Percentiles rank a stretch among this genome's conserved stretches.
These are phyloP conservation scores for Paspalum vaginatum DNA, from an alignment of 176 grass and related monocot genomes.

Conservation along the genomic window DNA sequence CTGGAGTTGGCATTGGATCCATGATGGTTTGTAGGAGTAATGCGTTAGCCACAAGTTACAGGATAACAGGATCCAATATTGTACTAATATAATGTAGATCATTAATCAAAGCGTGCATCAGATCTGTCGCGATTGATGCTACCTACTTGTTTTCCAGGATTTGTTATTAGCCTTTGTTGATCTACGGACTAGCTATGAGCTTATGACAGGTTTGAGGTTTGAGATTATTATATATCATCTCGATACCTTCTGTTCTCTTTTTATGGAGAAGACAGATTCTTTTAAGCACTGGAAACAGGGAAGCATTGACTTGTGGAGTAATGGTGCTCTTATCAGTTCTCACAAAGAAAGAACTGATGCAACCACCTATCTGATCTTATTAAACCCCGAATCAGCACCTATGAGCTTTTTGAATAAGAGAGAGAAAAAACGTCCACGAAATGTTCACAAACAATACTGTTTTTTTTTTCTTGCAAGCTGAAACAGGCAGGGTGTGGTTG, in stretches of 20 bases:
- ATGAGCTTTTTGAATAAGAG: background rate
- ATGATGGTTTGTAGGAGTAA: background rate
- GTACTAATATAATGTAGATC: background rate
- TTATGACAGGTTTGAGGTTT: background rate
- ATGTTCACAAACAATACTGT: background rate
- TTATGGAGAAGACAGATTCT: background rate
- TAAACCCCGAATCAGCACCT: background rate
- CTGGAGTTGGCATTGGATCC: slow-evolving; percentile 7
- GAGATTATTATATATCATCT: slow-evolving; percentile 1
- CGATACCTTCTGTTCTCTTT: background rate
- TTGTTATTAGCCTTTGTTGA: background rate
- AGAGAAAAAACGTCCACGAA: background rate
- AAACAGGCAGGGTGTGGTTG: background rate
- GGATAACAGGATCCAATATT: slow-evolving; percentile 9
- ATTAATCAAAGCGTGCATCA: background rate
- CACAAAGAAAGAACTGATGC: background rate
- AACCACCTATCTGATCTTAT: background rate
- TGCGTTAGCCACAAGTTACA: slow-evolving; percentile 12
- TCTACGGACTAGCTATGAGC: background rate
- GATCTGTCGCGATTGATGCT: slow-evolving; percentile 28
- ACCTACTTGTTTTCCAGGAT: background rate
- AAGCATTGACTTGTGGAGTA: background rate
- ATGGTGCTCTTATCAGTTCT: background rate
- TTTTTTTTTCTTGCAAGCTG: background rate
- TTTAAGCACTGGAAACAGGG: background rate